These are phyloP conservation scores for Taphrina communis DNA, from an alignment of 1,139 yeast genomes.

Conservation along the genomic window DNA sequence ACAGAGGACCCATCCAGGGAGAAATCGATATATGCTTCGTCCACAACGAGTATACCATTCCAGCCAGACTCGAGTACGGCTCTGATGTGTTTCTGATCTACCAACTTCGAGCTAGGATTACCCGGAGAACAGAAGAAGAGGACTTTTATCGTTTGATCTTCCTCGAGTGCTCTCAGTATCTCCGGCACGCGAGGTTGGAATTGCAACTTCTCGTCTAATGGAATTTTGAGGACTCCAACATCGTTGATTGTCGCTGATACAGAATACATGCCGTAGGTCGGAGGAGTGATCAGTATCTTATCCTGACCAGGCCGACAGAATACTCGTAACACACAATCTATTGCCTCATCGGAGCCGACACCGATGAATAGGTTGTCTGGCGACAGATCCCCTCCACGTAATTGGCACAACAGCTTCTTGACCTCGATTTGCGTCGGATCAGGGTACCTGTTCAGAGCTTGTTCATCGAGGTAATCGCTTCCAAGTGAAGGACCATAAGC, in stretches of 20 bases:
- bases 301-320: constrained; percentile 82
- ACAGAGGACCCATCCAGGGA: constrained; percentile 65
- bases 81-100: constrained; percentile 60
- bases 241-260: constrained; percentile 92
- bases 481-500: constrained; percentile 84
- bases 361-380: constrained; percentile 85
- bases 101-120: constrained; percentile 82
- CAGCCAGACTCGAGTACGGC: constrained; percentile 62
- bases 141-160: constrained; percentile 65
- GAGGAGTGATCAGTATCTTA: constrained; percentile 85
- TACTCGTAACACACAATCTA: constrained; percentile 85
- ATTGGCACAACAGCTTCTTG: constrained; percentile 71
- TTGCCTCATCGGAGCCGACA: constrained; percentile 96
- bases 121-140: constrained; percentile 97
- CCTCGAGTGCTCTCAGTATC: constrained; percentile 52
- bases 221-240: constrained; percentile 74
- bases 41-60: constrained; percentile 84
- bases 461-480: constrained; percentile 50
- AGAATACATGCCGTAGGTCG: constrained; percentile 96
- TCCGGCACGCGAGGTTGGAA: constrained; percentile 54
- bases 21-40: constrained; percentile 95
- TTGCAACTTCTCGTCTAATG: constrained; percentile 59
- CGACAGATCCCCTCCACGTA: constrained; percentile 66
- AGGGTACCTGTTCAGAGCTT: constrained; percentile 84
- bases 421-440: constrained; percentile 92